Base-by-base conservation (phyloP, 208 protist genomes). In the Acanthamoeba polyphaga region DNA sequence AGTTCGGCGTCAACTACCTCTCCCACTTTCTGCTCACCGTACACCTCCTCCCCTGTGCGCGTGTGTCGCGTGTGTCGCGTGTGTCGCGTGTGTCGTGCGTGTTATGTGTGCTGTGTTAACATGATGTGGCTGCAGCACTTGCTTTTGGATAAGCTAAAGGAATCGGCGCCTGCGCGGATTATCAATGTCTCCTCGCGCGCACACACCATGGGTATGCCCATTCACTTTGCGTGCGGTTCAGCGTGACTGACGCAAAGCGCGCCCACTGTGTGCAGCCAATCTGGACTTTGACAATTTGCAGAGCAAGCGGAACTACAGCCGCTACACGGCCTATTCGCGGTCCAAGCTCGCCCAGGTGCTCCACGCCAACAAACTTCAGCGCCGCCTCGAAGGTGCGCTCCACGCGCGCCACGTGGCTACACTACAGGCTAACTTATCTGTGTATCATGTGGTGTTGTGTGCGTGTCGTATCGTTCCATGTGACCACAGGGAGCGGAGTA, bases 321-420 rank as follows among this genome's bases (percentile, higher is more conserved):
- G 84, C 84, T 90, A 90, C 43, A 51, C n/a, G 49, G 84, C 84
- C 55, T 90, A 90, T 38, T 90, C 55, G 32, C 46, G 58, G 10
- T 70, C 55, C 46, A 90, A 90, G 84, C 84, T 90, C 22, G 84
- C 84, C 53, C 49, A 90, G 13, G 84, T 90, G n/a, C 84, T 90
- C 53, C 58, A 70, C 27, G 84, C 58, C 55, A 43, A 90, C 55
- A 46, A 90, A 19, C 84, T 90, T 13, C 55, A 60, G 29, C 84
- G 84, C 24, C 84, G 46, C 84, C 84, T 90, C 19, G 58, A 90
- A 60, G 84, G 58, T 70, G 29, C 55, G 17, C 15, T 38, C 29
- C 66, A 15, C 12, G 7, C 66, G 4, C 29, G 13, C 53, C 1
- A 2, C 1, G 43, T n/a, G n/a, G 43, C 43, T 46, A 46, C 43